Evolutionary conservation across 2,329 filamentous ascomycete species (phyloP).

Genomic region (Clarireedia monteithiana): DNA sequence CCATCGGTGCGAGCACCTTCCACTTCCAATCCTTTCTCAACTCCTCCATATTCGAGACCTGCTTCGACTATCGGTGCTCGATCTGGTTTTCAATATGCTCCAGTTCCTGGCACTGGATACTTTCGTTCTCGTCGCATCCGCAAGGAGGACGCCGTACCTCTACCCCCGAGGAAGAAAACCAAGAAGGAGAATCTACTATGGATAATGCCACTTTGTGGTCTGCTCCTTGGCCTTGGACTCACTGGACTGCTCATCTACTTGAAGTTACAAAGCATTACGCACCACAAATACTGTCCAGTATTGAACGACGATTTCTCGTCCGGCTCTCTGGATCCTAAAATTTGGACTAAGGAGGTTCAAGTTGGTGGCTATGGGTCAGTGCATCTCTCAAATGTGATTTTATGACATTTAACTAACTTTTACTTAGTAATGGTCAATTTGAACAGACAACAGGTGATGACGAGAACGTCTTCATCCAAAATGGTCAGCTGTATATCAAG

Average conservation of each 20-base stretch:
- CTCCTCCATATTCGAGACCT: slow-evolving; percentile 12
- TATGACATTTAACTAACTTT: not conserved
- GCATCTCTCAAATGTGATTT: slow-evolving; percentile 41
- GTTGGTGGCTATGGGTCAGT: slow-evolving; percentile 33
- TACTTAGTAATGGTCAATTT: slow-evolving; percentile 67
- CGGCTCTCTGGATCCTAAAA: slow-evolving; percentile 26
- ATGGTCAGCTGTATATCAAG: slow-evolving; percentile 65
- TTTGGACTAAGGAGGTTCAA: slow-evolving; percentile 43
- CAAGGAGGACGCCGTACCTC: slow-evolving; percentile 64
- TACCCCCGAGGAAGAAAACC: slow-evolving; percentile 63
- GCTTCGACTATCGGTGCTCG: slow-evolving; percentile 12
- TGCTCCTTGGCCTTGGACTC: slow-evolving; percentile 59
- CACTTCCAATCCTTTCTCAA: slow-evolving; percentile 13
- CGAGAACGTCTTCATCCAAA: slow-evolving; percentile 66
- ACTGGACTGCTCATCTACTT: slow-evolving; percentile 67
- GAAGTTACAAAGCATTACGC: slow-evolving; percentile 58
- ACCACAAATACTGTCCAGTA: slow-evolving; percentile 69
- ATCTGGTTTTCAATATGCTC: slow-evolving; percentile 16
- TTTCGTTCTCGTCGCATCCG: slow-evolving; percentile 67
- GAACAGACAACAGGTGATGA: slow-evolving; percentile 64
- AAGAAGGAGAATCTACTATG: slow-evolving; percentile 75
- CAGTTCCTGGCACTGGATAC: slow-evolving; percentile 34
- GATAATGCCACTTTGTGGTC: slow-evolving; percentile 64
- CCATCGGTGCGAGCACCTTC: not conserved
- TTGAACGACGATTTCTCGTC: slow-evolving; percentile 36